Evolutionary conservation across 1,284 basidiomycete species (phyloP).

Genomic region (Ceratobasidium sp.): DNA sequence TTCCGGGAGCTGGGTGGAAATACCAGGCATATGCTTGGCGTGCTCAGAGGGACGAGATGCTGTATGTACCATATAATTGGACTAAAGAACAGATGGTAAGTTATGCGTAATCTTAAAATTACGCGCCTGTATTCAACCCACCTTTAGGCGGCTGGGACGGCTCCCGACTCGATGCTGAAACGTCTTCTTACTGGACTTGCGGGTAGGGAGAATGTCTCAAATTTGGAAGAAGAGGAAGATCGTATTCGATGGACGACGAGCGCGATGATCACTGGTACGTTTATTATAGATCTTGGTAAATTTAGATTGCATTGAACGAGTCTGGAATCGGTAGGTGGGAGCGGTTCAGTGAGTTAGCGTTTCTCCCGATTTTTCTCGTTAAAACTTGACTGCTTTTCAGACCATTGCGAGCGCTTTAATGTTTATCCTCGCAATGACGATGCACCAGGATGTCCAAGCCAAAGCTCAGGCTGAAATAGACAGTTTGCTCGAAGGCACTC

Average conservation of each 20-base stretch:
- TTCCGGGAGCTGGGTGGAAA: constrained; percentile 39
- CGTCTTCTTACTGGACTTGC: constrained; percentile 4
- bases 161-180: constrained; percentile 5
- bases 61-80: constrained; percentile 33
- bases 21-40: constrained; percentile 16
- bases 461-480: constrained; percentile 30
- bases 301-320: background rate
- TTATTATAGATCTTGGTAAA: background rate
- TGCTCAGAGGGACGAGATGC: constrained; percentile 25
- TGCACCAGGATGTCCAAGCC: constrained; percentile 9
- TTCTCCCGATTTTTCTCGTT: background rate
- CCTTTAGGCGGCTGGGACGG: background rate
- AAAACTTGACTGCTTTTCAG: background rate
- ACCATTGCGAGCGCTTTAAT: constrained; percentile 6
- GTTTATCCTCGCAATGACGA: constrained; percentile 25
- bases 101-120: background rate
- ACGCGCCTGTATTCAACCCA: background rate
- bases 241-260: background rate
- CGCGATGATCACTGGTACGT: constrained; percentile 9
- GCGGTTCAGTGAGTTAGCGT: constrained; percentile 8
- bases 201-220: background rate
- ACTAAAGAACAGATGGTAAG: constrained; percentile 24
- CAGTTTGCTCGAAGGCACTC: constrained; percentile 1
- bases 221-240: constrained; percentile 4
- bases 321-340: background rate